Base-by-base conservation (phyloP, 2,329 filamentous ascomycete genomes). In the Aspergillus sp. region DNA sequence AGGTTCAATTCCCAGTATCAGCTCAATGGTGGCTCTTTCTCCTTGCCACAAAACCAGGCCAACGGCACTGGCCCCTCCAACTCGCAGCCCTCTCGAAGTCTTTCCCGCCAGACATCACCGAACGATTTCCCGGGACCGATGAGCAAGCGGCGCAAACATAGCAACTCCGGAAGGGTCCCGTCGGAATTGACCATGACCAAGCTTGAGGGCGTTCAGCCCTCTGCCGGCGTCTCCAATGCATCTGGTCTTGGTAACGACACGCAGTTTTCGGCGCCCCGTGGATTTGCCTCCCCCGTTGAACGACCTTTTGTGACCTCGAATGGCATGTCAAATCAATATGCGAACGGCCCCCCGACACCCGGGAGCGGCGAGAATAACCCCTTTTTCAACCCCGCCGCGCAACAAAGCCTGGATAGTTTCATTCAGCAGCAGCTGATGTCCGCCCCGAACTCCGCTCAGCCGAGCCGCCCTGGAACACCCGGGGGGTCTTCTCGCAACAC, bases 81-180 rank as follows among this genome's bases (percentile, higher is more conserved):
- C 53, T 81, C 80, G 6, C 79, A 84, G 66, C 82, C 85, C 11
- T 82, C 88, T 5, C 83, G 85, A 16, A 87, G 82, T 63, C 73
- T 90, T 3, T 95, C 91, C 4, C 84, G 91, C 50, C 90, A 91
- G 65, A 84, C 86, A 5, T 95, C 92, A 1, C 90, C 91, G 1
- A 84, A 77, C 52, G 85, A 82, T 14, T 82, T 87, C 55, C 78
- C 82, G 32, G 89, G 87, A 1, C 90, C 90, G 2, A 82, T 82
- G 36, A 84, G 86, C 49, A 96, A 96, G 81, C 92, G 92, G 77
- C 85, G 92, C 63, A 96, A 96, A 75, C 87, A 89, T 6, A 92
- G 88, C 72, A 83, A 83, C 46, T 84, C 85, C 16, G 76, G 80
- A 36, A 91, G 91, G 73, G 79, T 96, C 14, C 90, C 91, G 0